Conservation (phyloP, 305 asterid species). For the Fraxinus ornus region DNA sequence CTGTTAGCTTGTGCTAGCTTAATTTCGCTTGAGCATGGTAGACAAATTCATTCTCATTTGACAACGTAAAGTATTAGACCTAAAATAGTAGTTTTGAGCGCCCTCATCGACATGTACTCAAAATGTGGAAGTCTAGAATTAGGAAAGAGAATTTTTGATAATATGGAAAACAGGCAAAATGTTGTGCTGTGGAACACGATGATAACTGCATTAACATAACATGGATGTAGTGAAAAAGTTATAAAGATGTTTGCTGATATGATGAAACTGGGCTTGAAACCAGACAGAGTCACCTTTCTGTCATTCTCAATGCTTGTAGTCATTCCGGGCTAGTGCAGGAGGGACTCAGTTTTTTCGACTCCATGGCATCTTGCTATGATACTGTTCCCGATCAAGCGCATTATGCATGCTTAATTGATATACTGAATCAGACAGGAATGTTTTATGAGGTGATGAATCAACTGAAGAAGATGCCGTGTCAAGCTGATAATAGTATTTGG, state of each 20-base stretch:
- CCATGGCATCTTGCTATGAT: constrained; percentile 41
- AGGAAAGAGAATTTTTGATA: constrained; percentile 48
- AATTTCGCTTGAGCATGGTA: constrained; percentile 46
- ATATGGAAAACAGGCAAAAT: constrained; percentile 38
- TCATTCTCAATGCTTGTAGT: constrained; percentile 61
- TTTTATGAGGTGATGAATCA: constrained; percentile 48
- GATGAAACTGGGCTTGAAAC: constrained; percentile 55
- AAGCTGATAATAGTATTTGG: constrained; percentile 41
- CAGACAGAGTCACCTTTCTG: constrained; percentile 54
- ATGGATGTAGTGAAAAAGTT: constrained; percentile 30
- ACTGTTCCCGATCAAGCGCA: constrained; percentile 56
- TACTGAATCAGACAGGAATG: constrained; percentile 53
- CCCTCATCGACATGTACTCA: constrained; percentile 75
- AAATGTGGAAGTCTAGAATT: constrained; percentile 55
- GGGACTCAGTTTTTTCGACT: constrained; percentile 50
- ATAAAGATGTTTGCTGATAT: constrained; percentile 39
- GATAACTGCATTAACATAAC: constrained; percentile 60
- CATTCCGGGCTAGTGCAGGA: constrained; percentile 59
- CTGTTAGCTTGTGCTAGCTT: constrained; percentile 62
- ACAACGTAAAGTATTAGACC: constrained; percentile 49
- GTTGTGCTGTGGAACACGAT: constrained; percentile 62
- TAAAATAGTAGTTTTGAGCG: constrained; percentile 54
- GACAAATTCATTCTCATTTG: constrained; percentile 66
- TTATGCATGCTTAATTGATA: constrained; percentile 60
- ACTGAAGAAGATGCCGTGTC: constrained; percentile 40